Conservation (phyloP, 1,284 basidiomycete species). For the Sporisorium iseilematis-ciliati region DNA sequence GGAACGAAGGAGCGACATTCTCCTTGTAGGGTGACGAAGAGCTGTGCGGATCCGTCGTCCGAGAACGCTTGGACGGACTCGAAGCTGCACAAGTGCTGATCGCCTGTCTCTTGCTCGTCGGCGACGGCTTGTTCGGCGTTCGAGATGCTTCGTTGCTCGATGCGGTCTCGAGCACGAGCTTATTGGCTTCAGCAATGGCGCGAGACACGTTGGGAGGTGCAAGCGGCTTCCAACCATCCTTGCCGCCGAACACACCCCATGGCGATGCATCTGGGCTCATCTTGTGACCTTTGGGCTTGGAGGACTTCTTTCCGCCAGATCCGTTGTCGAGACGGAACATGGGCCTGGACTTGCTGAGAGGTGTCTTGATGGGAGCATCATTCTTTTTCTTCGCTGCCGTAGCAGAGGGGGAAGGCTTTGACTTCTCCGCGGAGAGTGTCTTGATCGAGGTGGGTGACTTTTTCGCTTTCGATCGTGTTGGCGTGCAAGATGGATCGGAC, state of each 20-base stretch:
- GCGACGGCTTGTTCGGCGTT: conserved; percentile 9
- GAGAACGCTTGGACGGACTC: conserved; percentile 33
- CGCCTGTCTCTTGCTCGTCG: conserved; percentile 28
- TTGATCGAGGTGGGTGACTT: conserved; percentile 19
- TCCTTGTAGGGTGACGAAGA: conserved; percentile 31
- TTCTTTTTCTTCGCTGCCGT: conserved; percentile 20
- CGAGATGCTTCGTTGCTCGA: background rate
- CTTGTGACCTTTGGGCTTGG: conserved; percentile 43
- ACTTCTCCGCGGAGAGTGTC: background rate
- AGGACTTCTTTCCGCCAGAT: conserved; percentile 32
- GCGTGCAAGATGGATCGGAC: conserved; percentile 18
- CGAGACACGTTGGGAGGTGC: conserved; percentile 40
- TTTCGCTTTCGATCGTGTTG: conserved; percentile 27
- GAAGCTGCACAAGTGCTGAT: background rate
- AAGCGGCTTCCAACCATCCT: conserved; percentile 48
- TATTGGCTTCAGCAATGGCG: conserved; percentile 41
- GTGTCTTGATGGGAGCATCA: conserved; percentile 27
- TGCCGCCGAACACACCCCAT: conserved; percentile 46
- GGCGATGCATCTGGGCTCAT: conserved; percentile 38
- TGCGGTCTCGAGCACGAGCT: conserved; percentile 19
- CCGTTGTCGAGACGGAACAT: conserved; percentile 50
- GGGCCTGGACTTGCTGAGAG: conserved; percentile 42
- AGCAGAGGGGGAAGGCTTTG: conserved; percentile 11
- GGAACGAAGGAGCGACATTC: conserved; percentile 20
- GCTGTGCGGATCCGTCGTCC: background rate